Percentiles rank a stretch among this genome's conserved stretches.
These are phyloP conservation scores for Aspergillus vadensis DNA, from an alignment of 2,329 filamentous ascomycete genomes.

Conservation along the genomic window DNA sequence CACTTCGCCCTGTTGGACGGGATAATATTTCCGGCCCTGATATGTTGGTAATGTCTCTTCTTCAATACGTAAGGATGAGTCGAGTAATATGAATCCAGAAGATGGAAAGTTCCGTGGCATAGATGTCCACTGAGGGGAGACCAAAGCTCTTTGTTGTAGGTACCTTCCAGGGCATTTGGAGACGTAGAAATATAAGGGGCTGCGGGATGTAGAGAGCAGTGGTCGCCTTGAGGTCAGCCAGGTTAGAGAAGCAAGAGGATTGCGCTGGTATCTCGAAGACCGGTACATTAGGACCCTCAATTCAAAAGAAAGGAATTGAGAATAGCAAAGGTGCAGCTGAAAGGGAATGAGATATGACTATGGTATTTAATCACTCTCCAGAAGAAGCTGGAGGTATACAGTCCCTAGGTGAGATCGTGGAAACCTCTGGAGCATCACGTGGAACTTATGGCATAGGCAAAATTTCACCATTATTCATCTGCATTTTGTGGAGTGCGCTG, in stretches of 20 bases:
- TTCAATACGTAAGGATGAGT: slow-evolving; percentile 18
- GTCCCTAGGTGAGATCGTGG: too few relatives aligned
- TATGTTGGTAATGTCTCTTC: slow-evolving; percentile 25
- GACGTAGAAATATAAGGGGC: not conserved
- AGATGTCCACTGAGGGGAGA: slow-evolving; percentile 9
- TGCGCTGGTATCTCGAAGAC: not conserved
- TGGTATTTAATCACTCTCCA: not conserved
- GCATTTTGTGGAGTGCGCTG: too few relatives aligned
- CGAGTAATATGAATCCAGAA: slow-evolving; percentile 11
- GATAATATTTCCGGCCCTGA: slow-evolving; percentile 23
- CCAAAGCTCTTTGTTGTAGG: not conserved
- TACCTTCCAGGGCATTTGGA: not conserved
- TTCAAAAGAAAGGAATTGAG: not conserved
- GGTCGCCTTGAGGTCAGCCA: not conserved
- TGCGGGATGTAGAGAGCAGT: not conserved
- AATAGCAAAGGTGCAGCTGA: not conserved
- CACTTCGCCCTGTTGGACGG: slow-evolving; percentile 19
- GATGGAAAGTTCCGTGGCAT: slow-evolving; percentile 11
- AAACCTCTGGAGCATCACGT: too few relatives aligned
- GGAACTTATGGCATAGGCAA: too few relatives aligned
- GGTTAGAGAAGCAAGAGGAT: not conserved
- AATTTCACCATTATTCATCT: too few relatives aligned
- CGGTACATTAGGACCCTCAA: not conserved
- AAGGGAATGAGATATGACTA: not conserved
- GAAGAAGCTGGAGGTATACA: too few relatives aligned